phyloP scores from a whole-genome alignment of 2,329 filamentous ascomycete species.

The Cladosporium halotolerans region DNA sequence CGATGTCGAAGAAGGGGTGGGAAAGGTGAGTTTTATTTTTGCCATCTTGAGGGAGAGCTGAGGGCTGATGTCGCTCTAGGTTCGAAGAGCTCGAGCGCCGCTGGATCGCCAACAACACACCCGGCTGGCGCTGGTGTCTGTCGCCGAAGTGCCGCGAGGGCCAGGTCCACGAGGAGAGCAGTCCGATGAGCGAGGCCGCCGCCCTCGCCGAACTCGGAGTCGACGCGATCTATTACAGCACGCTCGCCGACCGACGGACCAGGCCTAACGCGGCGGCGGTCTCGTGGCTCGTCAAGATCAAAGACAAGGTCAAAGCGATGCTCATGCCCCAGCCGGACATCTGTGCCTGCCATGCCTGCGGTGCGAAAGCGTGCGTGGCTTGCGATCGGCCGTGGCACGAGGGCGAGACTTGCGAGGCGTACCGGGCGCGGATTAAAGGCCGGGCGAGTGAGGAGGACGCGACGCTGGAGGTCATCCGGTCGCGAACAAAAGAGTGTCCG shows the following conservation, averaged over 20 bases:
- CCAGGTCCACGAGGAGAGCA: conserved; percentile 35
- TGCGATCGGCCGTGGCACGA: conserved; percentile 29
- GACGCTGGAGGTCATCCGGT: conserved; percentile 16
- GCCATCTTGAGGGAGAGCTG: background rate
- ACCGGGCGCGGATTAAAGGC: conserved; percentile 22
- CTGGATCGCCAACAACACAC: conserved; percentile 22
- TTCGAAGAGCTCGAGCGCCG: conserved; percentile 27
- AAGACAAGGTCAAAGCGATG: too few relatives aligned
- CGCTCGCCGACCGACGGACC: too few relatives aligned
- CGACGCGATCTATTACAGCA: background rate
- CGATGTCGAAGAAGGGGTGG: conserved; percentile 40
- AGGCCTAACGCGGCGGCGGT: too few relatives aligned
- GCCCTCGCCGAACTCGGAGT: background rate
- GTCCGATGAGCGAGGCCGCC: background rate
- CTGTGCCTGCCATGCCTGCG: conserved; percentile 26
- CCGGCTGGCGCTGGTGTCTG: conserved; percentile 49
- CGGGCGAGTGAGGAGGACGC: conserved; percentile 25
- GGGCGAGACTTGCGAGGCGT: conserved; percentile 30
- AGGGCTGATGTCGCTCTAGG: conserved; percentile 25
- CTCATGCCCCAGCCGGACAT: conserved; percentile 31
- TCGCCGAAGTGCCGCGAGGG: conserved; percentile 44
- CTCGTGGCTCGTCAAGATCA: too few relatives aligned
- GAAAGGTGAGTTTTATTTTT: conserved; percentile 39
- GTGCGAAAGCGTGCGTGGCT: conserved; percentile 23
- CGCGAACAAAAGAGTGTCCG: conserved; percentile 25